Percentiles rank a stretch among this genome's conserved stretches.
Evolutionary conservation across 1,139 yeast species (phyloP).

Genomic region (Pneumocystis canis): DNA sequence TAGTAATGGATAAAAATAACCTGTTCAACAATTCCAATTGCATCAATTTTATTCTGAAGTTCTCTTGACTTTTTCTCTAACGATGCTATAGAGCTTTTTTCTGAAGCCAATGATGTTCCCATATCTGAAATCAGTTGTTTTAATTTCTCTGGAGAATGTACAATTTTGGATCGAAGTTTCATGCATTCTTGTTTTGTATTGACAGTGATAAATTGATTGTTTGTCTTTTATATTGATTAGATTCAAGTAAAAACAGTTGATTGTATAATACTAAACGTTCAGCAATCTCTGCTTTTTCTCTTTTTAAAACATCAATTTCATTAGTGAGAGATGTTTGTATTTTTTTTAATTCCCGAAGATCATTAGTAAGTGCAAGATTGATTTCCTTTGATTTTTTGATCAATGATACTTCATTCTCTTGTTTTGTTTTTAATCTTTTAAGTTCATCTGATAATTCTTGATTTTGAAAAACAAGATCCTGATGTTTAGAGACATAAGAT

Average conservation of each 20-base stretch:
- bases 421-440: slow-evolving; percentile 20
- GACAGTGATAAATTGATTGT: slow-evolving; percentile 29
- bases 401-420: slow-evolving; percentile 18
- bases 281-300: slow-evolving; percentile 43
- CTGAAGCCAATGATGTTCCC: slow-evolving; percentile 33
- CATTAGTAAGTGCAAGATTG: slow-evolving; percentile 46
- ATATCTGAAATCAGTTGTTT: slow-evolving; percentile 44
- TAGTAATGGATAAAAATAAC: slow-evolving; percentile 37
- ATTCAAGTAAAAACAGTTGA: background rate
- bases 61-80: slow-evolving; percentile 39
- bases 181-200: slow-evolving; percentile 49
- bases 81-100: slow-evolving; percentile 29
- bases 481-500: slow-evolving; percentile 3
- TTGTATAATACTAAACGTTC: slow-evolving; percentile 27
- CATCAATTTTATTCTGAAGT: slow-evolving; percentile 41
- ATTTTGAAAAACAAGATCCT: slow-evolving; percentile 5
- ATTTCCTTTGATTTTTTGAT: slow-evolving; percentile 39
- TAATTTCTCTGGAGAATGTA: slow-evolving; percentile 47
- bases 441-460: slow-evolving; percentile 18
- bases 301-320: slow-evolving; percentile 56
- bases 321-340: slow-evolving; percentile 48
- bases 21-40: slow-evolving; percentile 41
- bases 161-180: slow-evolving; percentile 43
- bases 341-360: slow-evolving; percentile 47
- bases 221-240: background rate